Conservation (phyloP, 2,329 filamentous ascomycete genomes). For the Venturia pyrina region DNA sequence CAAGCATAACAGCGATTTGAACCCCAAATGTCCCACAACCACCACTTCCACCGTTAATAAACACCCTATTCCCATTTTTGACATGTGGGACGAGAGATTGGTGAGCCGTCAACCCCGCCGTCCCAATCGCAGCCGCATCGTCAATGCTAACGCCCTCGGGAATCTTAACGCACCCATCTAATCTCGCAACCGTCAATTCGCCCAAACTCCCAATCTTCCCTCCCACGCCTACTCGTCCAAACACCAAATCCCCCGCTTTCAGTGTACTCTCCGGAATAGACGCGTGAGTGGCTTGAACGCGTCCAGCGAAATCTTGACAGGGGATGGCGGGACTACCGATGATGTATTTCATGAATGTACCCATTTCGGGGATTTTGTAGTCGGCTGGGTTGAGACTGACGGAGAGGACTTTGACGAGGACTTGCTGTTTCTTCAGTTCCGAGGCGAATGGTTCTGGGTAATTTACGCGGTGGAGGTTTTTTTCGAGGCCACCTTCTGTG, state of each 20-base stretch:
- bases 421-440: constrained; percentile 27
- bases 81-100: constrained; percentile 22
- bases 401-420: constrained; percentile 43
- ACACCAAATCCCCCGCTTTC: constrained; percentile 30
- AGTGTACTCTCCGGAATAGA: constrained; percentile 21
- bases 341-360: constrained; percentile 25
- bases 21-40: constrained; percentile 51
- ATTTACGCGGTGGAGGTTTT: constrained; percentile 39
- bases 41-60: constrained; percentile 27
- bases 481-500: constrained; percentile 39
- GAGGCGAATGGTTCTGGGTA: constrained; percentile 26
- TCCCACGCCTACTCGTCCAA: constrained; percentile 25
- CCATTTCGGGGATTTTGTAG: constrained; percentile 49
- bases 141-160: constrained; percentile 22
- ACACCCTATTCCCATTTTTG: constrained; percentile 5
- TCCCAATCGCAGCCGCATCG: constrained; percentile 27
- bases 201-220: constrained; percentile 26
- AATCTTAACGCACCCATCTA: constrained; percentile 17
- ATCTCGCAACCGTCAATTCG: constrained; percentile 26
- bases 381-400: constrained; percentile 52
- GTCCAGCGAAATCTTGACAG: constrained; percentile 43
- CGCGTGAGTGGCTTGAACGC: constrained; percentile 26
- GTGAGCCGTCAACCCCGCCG: constrained; percentile 30
- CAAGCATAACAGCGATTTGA: constrained; percentile 52
- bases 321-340: constrained; percentile 35